These are phyloP conservation scores for Lasiodiplodia theobromae DNA, from an alignment of 2,329 filamentous ascomycete species.

Conservation along the genomic window DNA sequence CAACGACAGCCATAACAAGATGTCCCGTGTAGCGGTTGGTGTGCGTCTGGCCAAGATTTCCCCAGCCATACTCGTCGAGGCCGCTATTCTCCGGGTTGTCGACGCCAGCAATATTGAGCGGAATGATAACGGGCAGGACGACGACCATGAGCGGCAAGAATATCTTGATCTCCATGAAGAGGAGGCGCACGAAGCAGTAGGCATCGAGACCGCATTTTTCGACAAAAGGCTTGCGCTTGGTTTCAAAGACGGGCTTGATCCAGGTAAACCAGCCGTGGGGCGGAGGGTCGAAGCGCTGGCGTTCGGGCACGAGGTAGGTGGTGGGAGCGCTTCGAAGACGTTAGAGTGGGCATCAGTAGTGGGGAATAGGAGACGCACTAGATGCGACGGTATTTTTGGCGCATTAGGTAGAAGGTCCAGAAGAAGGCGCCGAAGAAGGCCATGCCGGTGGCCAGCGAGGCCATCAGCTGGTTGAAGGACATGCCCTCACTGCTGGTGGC, in stretches of 20 bases:
- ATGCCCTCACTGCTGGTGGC: constrained; percentile 18
- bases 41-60: constrained; percentile 73
- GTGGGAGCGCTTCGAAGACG: constrained; percentile 70
- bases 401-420: constrained; percentile 73
- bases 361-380: constrained; percentile 65
- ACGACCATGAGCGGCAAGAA: constrained; percentile 83
- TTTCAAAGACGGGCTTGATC: constrained; percentile 51
- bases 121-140: constrained; percentile 84
- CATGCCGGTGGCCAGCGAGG: constrained; percentile 20
- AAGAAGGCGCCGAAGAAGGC: constrained; percentile 25
- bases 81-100: constrained; percentile 61
- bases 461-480: constrained; percentile 27
- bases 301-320: constrained; percentile 85
- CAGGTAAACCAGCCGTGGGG: constrained; percentile 64
- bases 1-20: constrained; percentile 76
- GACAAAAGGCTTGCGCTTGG: constrained; percentile 37
- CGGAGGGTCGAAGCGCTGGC: constrained; percentile 80
- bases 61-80: constrained; percentile 84
- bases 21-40: constrained; percentile 83
- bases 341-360: constrained; percentile 32
- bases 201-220: constrained; percentile 76
- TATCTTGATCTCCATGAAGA: constrained; percentile 85
- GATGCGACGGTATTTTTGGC: constrained; percentile 80
- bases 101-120: constrained; percentile 80
- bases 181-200: constrained; percentile 95